These are phyloP conservation scores for Mortierella sp. DNA, from an alignment of 371 early-diverging fungal species.

Conservation along the genomic window DNA sequence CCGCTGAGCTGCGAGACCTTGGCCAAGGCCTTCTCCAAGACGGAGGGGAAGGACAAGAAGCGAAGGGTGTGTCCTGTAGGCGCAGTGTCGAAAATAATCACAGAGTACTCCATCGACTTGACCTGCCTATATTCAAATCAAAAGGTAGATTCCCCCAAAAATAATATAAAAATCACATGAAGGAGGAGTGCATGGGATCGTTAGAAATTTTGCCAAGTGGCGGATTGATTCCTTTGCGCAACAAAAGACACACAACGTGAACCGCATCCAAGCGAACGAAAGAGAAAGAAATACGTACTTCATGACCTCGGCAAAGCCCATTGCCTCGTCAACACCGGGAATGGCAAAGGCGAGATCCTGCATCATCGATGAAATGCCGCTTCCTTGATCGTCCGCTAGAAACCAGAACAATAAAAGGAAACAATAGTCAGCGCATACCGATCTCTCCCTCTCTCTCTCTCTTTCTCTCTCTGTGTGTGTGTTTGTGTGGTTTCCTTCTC, in stretches of 20 bases:
- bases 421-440: no score
- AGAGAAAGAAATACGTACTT: constrained; percentile 70
- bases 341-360: constrained; percentile 97
- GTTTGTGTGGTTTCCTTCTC: neutral
- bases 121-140: constrained; percentile 79
- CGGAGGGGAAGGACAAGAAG: constrained; percentile 97
- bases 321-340: constrained; percentile 99
- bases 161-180: constrained; percentile 2
- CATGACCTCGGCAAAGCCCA: constrained; percentile 99
- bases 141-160: neutral
- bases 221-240: neutral
- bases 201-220: constrained; percentile 6
- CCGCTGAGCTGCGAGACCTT: constrained; percentile 94
- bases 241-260: neutral
- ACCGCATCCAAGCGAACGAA: neutral
- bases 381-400: constrained; percentile 78
- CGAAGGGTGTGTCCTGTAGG: constrained; percentile 99
- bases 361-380: constrained; percentile 90
- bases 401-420: neutral
- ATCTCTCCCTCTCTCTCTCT: no score
- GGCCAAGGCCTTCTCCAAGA: constrained; percentile 95
- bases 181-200: neutral
- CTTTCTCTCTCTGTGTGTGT: no score
- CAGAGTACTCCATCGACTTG: constrained; percentile 98
- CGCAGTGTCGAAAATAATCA: constrained; percentile 98